Evolutionary conservation across 768 basidiomycete genomes (phyloP), one percentile per base, ranked within the genome.

Genomic region (Collybia sordida): DNA sequence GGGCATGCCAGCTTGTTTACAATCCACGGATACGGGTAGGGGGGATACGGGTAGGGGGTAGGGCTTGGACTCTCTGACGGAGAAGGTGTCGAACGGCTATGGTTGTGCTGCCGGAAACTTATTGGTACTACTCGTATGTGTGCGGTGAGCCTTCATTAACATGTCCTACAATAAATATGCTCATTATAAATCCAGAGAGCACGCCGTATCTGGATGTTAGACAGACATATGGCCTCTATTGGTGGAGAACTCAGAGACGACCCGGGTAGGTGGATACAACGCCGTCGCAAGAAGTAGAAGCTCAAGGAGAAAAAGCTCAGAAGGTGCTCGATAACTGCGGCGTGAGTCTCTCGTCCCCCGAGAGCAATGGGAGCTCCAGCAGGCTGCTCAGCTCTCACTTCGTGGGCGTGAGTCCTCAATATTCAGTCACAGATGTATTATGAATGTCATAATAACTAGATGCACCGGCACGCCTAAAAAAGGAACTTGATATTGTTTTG

Each of bases 1-100:
- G 67, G 70, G 51, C 64, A 23, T 72, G 70, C 44, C 69, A 72
- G 45, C 46, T 72, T 0, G 47, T 63, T 0, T 67, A 59, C 51
- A 67, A 71, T 41, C 71, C 72, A 2, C 51, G 63, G 3, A 38
- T 68, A 6, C 40, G 58, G 1, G 21, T 45, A 5, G n/a, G n/a
- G n/a, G n/a, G n/a, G n/a, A n/a, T n/a, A n/a, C n/a, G n/a, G n/a
- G n/a, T n/a, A n/a, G n/a, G n/a, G 58, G 1, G 21, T 45, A 5
- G 69, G 68, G 1, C 37, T 62, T n/a, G 68, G 67, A 7, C 49
- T 67, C 9, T 55, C 50, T 15, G 65, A 72, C 54, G 71, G 71
- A 4, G 70, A 72, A 49, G 68, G 70, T 0, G 50, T 57, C 5
- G 67, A 72, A 46, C 44, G 60, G 1, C 51, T 72, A 1, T 76